Base-by-base conservation (phyloP, 345 rosid genomes). In the Rhizophora mangle region DNA sequence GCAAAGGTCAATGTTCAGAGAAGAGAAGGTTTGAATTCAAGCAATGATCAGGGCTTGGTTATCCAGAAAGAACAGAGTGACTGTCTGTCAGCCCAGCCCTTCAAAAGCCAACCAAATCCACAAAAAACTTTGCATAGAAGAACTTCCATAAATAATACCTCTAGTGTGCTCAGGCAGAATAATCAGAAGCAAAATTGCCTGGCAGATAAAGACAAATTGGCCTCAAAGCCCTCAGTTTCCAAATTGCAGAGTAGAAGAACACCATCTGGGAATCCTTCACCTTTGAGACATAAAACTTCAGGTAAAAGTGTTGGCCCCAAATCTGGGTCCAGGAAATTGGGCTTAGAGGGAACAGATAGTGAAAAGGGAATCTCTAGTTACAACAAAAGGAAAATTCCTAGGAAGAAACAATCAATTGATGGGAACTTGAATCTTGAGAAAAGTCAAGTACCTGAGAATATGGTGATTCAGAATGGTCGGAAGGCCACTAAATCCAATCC, bases 111-210 rank as follows among this genome's bases (percentile, higher is more conserved):
- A 65, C 82, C 82, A 36, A 81, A 81, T 63, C 13, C 36, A 36
- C 86, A 85, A 71, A 88, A 84, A 80, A 81, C 53, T 81, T 69
- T 82, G 82, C 76, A 63, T 56, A 85, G 87, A 82, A 83, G 76
- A 76, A 60, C 85, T 15, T 78, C 82, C 21, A 34, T 67, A 32
- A 71, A 71, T 26, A 87, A 69, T 77, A 0, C 76, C 73, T 68
- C 89, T 76, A 83, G 86, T 60, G 94, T 75, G 62, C 89, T 95
- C 52, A 87, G 87, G 84, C 98, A 84, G 85, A 95, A 95, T 74
- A 74, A 87, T 68, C 98, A 90, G 86, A 95, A 92, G 68, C 99
- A 95, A 70, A 95, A 95, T 73, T 79, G 87, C 65, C 26, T 55
- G 24, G 22, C 62, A 16, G 87, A 81, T 54, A 86, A 71, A 77